phyloP scores from a whole-genome alignment of 2,329 filamentous ascomycete species.

The Pyrenophora graminea region DNA sequence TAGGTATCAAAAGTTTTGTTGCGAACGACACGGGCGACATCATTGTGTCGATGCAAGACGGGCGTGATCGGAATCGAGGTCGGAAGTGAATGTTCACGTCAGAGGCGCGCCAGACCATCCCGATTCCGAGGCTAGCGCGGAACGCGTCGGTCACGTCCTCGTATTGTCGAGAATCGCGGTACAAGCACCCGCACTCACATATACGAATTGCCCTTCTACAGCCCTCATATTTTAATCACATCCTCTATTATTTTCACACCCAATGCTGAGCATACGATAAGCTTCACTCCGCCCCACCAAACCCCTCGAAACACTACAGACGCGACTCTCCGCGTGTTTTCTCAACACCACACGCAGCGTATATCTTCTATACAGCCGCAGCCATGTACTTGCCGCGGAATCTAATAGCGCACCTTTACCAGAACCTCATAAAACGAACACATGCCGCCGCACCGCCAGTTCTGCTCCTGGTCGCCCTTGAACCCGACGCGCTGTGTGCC shows the following conservation, averaged over 20 bases:
- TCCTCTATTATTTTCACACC: constrained; percentile 23
- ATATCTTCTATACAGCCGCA: constrained; percentile 16
- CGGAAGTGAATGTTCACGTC: constrained; percentile 25
- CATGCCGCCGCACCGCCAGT: constrained; percentile 91
- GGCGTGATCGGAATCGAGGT: constrained; percentile 16
- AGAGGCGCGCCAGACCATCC: constrained; percentile 21
- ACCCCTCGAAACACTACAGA: constrained; percentile 24
- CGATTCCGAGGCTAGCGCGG: constrained; percentile 21
- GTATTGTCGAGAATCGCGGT: constrained; percentile 24
- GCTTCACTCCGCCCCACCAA: constrained; percentile 13
- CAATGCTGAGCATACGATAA: constrained; percentile 26
- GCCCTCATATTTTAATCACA: constrained; percentile 16
- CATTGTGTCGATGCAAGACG: neutral
- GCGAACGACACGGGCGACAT: too few relatives aligned
- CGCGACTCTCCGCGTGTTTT: constrained; percentile 33
- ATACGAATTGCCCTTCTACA: constrained; percentile 26
- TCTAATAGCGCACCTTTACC: constrained; percentile 88
- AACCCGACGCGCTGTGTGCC: constrained; percentile 93
- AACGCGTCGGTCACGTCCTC: constrained; percentile 29
- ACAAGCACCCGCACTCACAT: constrained; percentile 30
- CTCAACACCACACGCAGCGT: constrained; percentile 20
- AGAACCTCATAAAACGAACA: constrained; percentile 80
- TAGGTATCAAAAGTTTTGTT: too few relatives aligned
- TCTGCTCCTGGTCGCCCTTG: constrained; percentile 87
- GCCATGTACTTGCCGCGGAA: constrained; percentile 91